phyloP scores from a whole-genome alignment of 164 flowering plant genomes.

The Berberis thunbergii region DNA sequence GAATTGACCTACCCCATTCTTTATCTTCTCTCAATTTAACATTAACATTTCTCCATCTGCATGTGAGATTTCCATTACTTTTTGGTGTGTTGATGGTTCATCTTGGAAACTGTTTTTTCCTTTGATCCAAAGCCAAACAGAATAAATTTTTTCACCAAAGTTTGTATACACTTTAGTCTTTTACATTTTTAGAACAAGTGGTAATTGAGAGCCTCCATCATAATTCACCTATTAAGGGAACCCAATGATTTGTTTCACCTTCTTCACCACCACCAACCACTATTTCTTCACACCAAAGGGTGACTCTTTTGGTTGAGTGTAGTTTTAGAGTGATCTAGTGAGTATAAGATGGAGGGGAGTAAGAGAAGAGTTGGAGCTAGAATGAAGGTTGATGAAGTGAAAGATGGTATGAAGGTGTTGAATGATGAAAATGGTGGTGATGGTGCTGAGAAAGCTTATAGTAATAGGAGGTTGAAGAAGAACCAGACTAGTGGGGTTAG shows the following conservation, averaged over 20 bases:
- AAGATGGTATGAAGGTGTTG: conserved; percentile 68
- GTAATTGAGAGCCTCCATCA: conserved; percentile 5
- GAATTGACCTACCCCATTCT: not conserved
- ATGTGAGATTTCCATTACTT: not conserved
- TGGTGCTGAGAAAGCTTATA: not conserved
- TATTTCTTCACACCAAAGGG: not conserved
- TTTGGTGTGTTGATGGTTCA: not conserved
- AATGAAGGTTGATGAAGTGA: conserved; percentile 66
- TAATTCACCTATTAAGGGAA: conserved; percentile 9
- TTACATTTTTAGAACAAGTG: not conserved
- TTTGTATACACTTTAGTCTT: no score
- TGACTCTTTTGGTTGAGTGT: not conserved
- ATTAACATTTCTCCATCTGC: not conserved
- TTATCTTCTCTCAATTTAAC: not conserved
- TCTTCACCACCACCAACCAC: conserved; percentile 18
- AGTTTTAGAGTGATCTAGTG: not conserved
- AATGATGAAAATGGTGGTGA: conserved; percentile 21
- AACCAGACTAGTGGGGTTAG: conserved; percentile 11
- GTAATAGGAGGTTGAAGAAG: not conserved
- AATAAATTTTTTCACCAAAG: not conserved
- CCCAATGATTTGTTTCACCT: conserved; percentile 12
- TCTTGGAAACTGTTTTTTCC: not conserved
- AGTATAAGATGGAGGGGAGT: not conserved
- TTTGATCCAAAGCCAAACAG: conserved; percentile 2
- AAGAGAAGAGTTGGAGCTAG: conserved; percentile 18